Conservation (phyloP, 2,329 filamentous ascomycete species). For the Colletotrichum eleusines region DNA sequence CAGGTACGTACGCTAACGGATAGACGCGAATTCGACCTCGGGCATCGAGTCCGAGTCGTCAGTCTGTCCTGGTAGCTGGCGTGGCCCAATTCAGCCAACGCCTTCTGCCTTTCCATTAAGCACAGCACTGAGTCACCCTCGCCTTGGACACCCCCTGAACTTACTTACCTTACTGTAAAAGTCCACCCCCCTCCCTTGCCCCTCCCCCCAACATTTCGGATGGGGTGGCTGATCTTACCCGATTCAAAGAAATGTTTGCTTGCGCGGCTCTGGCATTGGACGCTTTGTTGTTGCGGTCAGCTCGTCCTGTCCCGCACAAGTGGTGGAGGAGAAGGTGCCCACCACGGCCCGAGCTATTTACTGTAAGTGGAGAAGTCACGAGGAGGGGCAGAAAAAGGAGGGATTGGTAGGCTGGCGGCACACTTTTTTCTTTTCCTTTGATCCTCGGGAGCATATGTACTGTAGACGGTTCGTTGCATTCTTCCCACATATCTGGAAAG, state of each 20-base stretch:
- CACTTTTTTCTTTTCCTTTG: background rate
- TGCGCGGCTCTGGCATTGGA: constrained; percentile 26
- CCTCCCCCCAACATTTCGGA: background rate
- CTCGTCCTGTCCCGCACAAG: constrained; percentile 13
- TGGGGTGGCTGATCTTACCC: constrained; percentile 21
- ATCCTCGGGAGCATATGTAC: background rate
- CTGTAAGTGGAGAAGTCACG: constrained; percentile 13
- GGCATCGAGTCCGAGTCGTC: constrained; percentile 1
- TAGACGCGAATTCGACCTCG: constrained; percentile 1
- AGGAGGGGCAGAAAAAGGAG: background rate
- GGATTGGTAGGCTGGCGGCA: background rate
- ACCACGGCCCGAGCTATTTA: constrained; percentile 11
- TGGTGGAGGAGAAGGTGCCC: background rate
- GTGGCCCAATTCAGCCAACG: constrained; percentile 14
- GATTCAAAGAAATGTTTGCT: constrained; percentile 29
- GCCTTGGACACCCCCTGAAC: constrained; percentile 8
- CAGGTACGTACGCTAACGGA: background rate
- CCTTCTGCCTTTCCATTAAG: background rate
- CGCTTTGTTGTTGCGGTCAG: constrained; percentile 27
- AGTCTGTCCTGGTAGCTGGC: constrained; percentile 10
- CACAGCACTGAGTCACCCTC: constrained; percentile 1
- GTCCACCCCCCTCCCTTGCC: no score
- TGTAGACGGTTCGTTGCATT: background rate
- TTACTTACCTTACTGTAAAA: background rate
- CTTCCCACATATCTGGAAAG: background rate